These are phyloP conservation scores for Pseudogymnoascus sp. DNA, from an alignment of 2,329 filamentous ascomycete species.

Conservation along the genomic window DNA sequence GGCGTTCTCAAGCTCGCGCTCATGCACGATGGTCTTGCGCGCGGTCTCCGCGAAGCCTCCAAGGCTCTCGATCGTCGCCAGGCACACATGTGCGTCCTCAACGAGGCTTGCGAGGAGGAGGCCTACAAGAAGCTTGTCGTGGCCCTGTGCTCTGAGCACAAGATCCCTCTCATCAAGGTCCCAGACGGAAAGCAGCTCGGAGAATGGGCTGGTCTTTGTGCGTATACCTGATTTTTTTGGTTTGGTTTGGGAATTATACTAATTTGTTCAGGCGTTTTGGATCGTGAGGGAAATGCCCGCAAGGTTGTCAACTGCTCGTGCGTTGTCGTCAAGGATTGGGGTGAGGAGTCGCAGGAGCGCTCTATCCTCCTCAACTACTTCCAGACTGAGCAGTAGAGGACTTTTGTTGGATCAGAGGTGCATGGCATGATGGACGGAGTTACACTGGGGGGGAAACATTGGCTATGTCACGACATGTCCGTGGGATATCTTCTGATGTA, in stretches of 20 bases:
- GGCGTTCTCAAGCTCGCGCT: conserved; percentile 97
- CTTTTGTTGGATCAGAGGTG: conserved; percentile 13
- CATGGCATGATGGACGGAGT: conserved; percentile 21
- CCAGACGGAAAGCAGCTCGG: conserved; percentile 99
- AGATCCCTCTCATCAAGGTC: conserved; percentile 99
- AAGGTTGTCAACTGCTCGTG: conserved; percentile 99
- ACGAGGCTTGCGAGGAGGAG: conserved; percentile 99
- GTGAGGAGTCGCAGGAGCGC: conserved; percentile 99
- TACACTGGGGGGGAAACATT: conserved; percentile 19
- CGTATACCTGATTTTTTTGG: conserved; percentile 38
- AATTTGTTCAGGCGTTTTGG: conserved; percentile 69
- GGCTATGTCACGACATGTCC: conserved; percentile 25
- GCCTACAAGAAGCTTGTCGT: conserved; percentile 99
- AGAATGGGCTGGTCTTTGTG: conserved; percentile 99
- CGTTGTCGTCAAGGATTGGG: conserved; percentile 99
- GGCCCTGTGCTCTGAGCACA: conserved; percentile 97
- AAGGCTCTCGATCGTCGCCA: conserved; percentile 98
- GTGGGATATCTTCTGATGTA: conserved; percentile 26
- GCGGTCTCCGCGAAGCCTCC: conserved; percentile 94
- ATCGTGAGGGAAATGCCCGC: conserved; percentile 98
- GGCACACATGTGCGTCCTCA: conserved; percentile 99
- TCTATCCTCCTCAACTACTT: conserved; percentile 99
- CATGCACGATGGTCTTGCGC: conserved; percentile 98
- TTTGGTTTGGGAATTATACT: conserved; percentile 13
- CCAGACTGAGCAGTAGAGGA: conserved; percentile 72